Evolutionary conservation across 208 protist genomes (phyloP).

Genomic region (Leishmania braziliensis): DNA sequence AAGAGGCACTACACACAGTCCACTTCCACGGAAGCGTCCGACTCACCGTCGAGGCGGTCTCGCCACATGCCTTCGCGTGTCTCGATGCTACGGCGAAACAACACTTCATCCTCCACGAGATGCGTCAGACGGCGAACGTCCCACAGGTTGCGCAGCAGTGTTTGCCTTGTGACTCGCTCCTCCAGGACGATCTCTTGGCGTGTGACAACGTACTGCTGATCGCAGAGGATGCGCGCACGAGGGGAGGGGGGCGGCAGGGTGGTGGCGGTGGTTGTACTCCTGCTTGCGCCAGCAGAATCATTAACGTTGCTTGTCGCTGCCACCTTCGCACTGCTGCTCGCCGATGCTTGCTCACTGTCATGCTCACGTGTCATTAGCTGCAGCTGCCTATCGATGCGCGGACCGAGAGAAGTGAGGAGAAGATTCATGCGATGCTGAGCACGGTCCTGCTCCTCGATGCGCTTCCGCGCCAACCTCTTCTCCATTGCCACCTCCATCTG

Average conservation of each 20-base stretch:
- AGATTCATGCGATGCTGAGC: slow-evolving; percentile 50
- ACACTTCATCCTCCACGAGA: slow-evolving; percentile 19
- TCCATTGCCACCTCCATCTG: slow-evolving; percentile 43
- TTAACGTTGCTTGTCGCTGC: neutral
- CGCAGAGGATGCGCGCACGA: slow-evolving; percentile 14
- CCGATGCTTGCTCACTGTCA: neutral
- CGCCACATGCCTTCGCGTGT: slow-evolving; percentile 2
- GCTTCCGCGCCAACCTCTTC: slow-evolving; percentile 35
- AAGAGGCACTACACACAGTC: neutral
- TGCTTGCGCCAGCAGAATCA: neutral
- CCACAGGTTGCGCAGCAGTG: neutral
- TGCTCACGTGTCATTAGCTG: neutral
- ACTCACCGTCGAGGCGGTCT: neutral
- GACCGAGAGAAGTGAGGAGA: slow-evolving; percentile 40
- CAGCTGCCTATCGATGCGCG: slow-evolving; percentile 24
- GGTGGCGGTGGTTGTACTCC: too few species aligned
- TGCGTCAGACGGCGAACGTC: slow-evolving; percentile 1
- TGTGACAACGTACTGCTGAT: slow-evolving; percentile 27
- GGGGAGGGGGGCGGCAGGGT: neutral
- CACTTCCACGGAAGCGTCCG: neutral
- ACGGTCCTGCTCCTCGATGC: slow-evolving; percentile 49
- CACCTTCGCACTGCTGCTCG: neutral
- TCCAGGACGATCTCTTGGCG: slow-evolving; percentile 21
- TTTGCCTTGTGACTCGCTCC: slow-evolving; percentile 23
- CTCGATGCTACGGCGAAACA: slow-evolving; percentile 21